Percentiles rank a stretch among this genome's conserved stretches.
Conservation (phyloP, 176 grass and related monocot species). For the Tillandsia fasciculata region DNA sequence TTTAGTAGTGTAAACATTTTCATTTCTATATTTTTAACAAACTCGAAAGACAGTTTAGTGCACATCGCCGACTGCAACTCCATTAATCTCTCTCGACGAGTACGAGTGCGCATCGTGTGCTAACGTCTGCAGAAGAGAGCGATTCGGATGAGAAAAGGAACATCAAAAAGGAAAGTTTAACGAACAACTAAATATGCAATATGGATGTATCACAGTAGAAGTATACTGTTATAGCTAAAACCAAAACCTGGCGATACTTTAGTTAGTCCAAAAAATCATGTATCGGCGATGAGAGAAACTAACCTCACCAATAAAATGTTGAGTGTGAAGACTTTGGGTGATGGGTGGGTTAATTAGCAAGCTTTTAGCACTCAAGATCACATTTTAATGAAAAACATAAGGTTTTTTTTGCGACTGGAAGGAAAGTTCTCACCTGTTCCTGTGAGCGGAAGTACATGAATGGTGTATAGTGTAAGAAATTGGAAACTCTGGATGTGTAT, state of each 20-base stretch:
- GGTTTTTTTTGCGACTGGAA: not conserved
- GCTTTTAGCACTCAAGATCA: not conserved
- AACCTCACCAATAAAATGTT: no score
- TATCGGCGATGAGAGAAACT: no score
- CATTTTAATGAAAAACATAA: not conserved
- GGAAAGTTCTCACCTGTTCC: constrained; percentile 58
- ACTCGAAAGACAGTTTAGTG: not conserved
- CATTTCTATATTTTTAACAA: not conserved
- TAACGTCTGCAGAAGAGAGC: constrained; percentile 42
- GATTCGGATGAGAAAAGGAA: constrained; percentile 5
- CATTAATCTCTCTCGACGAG: constrained; percentile 18
- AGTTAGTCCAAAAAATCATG: no score
- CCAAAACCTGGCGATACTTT: not conserved
- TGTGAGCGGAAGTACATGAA: constrained; percentile 97
- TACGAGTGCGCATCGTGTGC: constrained; percentile 62
- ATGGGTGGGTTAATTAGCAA: not conserved
- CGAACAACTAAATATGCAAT: not conserved
- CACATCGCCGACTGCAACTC: not conserved
- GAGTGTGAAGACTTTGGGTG: not conserved
- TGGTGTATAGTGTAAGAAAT: constrained; percentile 93
- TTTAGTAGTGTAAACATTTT: not conserved
- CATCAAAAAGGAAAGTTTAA: constrained; percentile 8
- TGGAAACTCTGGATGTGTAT: constrained; percentile 96
- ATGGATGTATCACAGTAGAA: not conserved
- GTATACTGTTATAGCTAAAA: not conserved